A percentile compares a stretch with the other conserved stretches of the same genome.
Conservation (phyloP, 768 basidiomycete genomes). For the Calocybe indica region DNA sequence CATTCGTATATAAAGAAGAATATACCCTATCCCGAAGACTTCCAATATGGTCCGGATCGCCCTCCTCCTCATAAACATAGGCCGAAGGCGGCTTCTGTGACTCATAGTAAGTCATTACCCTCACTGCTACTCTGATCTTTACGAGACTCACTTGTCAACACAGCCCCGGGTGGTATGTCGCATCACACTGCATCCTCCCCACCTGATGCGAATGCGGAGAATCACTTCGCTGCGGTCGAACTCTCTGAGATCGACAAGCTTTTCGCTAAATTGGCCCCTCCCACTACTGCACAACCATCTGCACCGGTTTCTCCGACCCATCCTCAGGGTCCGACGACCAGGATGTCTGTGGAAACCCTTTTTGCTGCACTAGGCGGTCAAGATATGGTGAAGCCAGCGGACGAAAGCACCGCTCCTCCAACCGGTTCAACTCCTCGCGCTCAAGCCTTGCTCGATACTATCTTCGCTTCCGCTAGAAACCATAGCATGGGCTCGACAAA, state of each 20-base stretch:
- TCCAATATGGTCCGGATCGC: slow-evolving; percentile 59
- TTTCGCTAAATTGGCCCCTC: slow-evolving; percentile 34
- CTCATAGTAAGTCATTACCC: slow-evolving; percentile 9
- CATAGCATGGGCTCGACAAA: slow-evolving; percentile 11
- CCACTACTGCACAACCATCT: slow-evolving; percentile 11
- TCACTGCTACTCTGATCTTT: not conserved
- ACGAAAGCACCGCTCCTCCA: slow-evolving; percentile 8
- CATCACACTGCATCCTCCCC: not conserved
- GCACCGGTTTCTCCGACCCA: slow-evolving; percentile 13
- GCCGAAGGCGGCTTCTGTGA: slow-evolving; percentile 15
- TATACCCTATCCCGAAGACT: slow-evolving; percentile 66
- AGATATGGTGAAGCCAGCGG: slow-evolving; percentile 2
- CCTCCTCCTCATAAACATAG: slow-evolving; percentile 53
- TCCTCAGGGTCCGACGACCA: slow-evolving; percentile 27
- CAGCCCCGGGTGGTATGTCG: slow-evolving; percentile 1
- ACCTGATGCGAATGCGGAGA: slow-evolving; percentile 15
- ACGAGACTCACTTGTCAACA: not conserved
- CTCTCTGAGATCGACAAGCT: slow-evolving; percentile 42
- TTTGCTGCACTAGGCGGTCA: slow-evolving; percentile 32
- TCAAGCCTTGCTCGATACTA: slow-evolving; percentile 54
- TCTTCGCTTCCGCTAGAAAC: slow-evolving; percentile 63
- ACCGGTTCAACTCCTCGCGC: slow-evolving; percentile 30
- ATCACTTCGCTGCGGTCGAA: not conserved
- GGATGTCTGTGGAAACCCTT: slow-evolving; percentile 40
- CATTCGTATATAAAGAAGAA: slow-evolving; percentile 62